Evolutionary conservation across 2,329 filamentous ascomycete genomes (phyloP).

Genomic region (Pestalotiopsis sp.): DNA sequence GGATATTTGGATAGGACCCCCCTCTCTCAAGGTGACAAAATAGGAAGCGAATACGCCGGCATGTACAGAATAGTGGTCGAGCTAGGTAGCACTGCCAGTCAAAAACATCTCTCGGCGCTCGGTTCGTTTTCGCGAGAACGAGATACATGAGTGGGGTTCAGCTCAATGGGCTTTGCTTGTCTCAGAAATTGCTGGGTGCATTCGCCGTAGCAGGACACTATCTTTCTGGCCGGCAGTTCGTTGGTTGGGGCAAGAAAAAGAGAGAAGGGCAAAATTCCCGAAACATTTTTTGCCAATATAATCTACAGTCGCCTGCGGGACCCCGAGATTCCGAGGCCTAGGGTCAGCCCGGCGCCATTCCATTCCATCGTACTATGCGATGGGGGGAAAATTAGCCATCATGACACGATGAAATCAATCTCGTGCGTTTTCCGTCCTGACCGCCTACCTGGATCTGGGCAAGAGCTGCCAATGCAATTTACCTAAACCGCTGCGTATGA

Average conservation of each 20-base stretch:
- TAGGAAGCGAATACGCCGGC: too few species aligned
- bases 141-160: not conserved
- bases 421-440: not conserved
- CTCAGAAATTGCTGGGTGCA: not conserved
- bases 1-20: too few species aligned
- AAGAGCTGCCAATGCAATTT: not conserved
- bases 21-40: too few species aligned
- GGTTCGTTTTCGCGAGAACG: not conserved
- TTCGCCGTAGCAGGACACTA: not conserved
- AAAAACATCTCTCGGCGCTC: not conserved
- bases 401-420: conserved; percentile 6
- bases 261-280: too few species aligned
- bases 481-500: not conserved
- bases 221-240: not conserved
- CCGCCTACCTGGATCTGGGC: not conserved
- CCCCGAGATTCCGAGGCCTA: conserved; percentile 4
- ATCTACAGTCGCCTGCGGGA: not conserved
- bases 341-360: not conserved
- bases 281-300: not conserved
- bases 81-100: too few species aligned
- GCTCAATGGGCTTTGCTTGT: not conserved
- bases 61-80: too few species aligned
- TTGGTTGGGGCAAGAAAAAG: not conserved
- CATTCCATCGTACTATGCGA: not conserved
- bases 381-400: not conserved